These are phyloP conservation scores for Dendrobium nobile DNA, from an alignment of 106 monocot genomes.

Conservation along the genomic window DNA sequence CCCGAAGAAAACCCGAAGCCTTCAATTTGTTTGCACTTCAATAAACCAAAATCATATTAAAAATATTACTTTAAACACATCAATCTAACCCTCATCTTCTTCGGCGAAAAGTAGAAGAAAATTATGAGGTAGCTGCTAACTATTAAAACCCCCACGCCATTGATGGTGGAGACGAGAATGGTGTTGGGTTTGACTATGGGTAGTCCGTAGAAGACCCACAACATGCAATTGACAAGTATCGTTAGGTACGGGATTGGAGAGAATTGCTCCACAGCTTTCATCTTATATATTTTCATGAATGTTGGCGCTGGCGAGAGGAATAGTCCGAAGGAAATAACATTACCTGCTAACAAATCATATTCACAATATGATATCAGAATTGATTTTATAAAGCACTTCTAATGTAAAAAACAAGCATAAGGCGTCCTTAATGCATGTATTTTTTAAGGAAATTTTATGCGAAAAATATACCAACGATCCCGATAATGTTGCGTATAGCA, in stretches of 20 bases:
- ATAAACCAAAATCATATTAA: not conserved
- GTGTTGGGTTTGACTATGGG: constrained; percentile 35
- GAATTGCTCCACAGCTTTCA: constrained; percentile 40
- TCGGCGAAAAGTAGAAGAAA: constrained; percentile 32
- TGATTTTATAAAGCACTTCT: not conserved
- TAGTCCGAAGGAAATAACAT: constrained; percentile 39
- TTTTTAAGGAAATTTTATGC: no score
- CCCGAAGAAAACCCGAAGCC: not conserved
- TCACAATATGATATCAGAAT: not conserved
- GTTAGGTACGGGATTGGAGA: constrained; percentile 49
- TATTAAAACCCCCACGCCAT: constrained; percentile 32
- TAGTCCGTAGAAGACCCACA: constrained; percentile 56
- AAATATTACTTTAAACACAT: not conserved
- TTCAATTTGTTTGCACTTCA: no score
- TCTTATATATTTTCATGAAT: constrained; percentile 31
- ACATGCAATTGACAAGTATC: constrained; percentile 35
- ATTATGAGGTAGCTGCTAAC: constrained; percentile 39
- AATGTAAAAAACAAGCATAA: no score
- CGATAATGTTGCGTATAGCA: constrained; percentile 21
- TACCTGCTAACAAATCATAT: constrained; percentile 19
- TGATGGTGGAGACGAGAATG: constrained; percentile 55
- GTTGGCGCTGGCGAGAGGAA: constrained; percentile 64
- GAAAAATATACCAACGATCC: constrained; percentile 36
- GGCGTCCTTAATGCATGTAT: no score
- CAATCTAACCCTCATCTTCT: constrained; percentile 12